Percentiles rank a stretch among this genome's conserved stretches.
Conservation (phyloP, 2,329 filamentous ascomycete species). For the Ascochyta fabae region DNA sequence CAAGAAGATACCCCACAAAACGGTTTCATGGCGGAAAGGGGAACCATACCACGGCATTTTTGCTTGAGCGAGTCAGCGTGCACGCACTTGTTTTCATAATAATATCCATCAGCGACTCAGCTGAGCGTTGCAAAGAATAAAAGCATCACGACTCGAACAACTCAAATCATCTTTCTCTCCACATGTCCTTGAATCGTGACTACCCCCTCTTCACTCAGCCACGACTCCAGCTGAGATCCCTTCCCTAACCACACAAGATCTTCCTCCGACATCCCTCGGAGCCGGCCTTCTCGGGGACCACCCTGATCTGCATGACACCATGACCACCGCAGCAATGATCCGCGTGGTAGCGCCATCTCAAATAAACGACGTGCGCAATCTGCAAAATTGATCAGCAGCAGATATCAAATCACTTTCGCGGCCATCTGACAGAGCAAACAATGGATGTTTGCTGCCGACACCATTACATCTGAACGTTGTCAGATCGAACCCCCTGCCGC, state of each 20-base stretch:
- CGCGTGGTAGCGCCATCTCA: constrained; percentile 12
- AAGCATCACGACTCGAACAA: constrained; percentile 6
- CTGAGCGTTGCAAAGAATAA: constrained; percentile 1
- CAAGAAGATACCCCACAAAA: constrained; percentile 19
- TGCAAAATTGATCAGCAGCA: constrained; percentile 5
- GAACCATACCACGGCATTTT: constrained; percentile 8
- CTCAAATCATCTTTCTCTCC: constrained; percentile 1
- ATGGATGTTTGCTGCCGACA: not conserved
- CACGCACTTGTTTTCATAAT: not conserved
- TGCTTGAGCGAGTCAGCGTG: constrained; percentile 9
- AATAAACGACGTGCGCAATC: constrained; percentile 9
- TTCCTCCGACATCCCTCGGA: not conserved
- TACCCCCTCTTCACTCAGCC: not conserved
- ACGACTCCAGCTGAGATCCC: not conserved
- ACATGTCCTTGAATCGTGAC: constrained; percentile 1
- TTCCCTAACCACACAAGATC: constrained; percentile 11
- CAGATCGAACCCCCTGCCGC: not conserved
- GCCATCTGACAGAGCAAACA: not conserved
- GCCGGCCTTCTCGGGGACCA: not conserved
- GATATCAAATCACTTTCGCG: constrained; percentile 7
- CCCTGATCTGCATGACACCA: constrained; percentile 13
- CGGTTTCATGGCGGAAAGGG: constrained; percentile 16
- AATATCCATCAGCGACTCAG: constrained; percentile 6
- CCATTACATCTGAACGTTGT: not conserved
- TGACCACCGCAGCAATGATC: constrained; percentile 6